phyloP scores from a whole-genome alignment of 805 yeast genomes.

The Clavispora santaluciae region DNA sequence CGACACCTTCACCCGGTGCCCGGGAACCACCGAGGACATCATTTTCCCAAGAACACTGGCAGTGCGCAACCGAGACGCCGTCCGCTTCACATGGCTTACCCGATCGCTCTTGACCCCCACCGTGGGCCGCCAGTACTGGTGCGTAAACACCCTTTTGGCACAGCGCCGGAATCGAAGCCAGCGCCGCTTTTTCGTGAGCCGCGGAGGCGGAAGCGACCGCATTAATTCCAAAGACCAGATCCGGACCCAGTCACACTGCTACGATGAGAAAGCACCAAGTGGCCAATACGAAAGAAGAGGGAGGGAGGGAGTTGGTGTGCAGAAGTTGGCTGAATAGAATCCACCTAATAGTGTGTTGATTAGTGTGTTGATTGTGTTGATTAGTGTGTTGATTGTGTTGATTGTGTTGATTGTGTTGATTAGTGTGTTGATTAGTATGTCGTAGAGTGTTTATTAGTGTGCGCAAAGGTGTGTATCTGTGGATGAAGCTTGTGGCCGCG shows the following conservation, averaged over 20 bases:
- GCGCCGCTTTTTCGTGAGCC: conserved; percentile 9
- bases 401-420: no score
- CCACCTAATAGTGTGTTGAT: no score
- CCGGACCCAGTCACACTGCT: no score
- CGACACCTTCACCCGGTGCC: not conserved
- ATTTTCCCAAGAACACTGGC: not conserved
- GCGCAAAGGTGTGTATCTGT: not conserved
- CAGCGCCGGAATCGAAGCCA: conserved; percentile 10
- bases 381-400: no score
- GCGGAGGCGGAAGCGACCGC: conserved; percentile 14
- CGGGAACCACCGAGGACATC: not conserved
- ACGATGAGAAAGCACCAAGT: no score
- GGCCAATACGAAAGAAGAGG: no score
- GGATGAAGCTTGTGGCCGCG: not conserved
- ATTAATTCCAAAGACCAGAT: no score
- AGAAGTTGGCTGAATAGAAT: no score
- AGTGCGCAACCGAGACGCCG: not conserved
- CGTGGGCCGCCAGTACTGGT: not conserved
- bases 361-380: no score
- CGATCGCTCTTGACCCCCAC: not conserved
- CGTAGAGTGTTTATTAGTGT: no score
- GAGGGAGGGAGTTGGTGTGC: no score
- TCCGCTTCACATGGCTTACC: not conserved
- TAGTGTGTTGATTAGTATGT: no score
- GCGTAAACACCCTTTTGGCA: not conserved